These are phyloP conservation scores for Chlorociboria aeruginascens DNA, from an alignment of 495 filamentous ascomycete genomes.

Conservation along the genomic window DNA sequence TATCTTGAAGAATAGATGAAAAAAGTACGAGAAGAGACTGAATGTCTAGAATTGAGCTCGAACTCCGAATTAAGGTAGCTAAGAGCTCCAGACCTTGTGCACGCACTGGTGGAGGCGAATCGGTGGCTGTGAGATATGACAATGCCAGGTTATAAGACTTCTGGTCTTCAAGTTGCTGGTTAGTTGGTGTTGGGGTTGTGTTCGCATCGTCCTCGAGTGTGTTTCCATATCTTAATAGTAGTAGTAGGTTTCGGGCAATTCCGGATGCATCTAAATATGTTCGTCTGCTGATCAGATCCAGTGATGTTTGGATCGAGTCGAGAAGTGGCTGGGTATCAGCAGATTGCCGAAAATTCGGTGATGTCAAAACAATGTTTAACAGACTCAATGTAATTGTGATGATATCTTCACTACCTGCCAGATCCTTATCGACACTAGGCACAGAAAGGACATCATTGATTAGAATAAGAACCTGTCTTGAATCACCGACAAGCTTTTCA, in stretches of 20 bases:
- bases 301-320: conserved; percentile 36
- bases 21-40: conserved; percentile 54
- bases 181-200: conserved; percentile 20
- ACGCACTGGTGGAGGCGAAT: conserved; percentile 63
- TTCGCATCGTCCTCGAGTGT: conserved; percentile 2
- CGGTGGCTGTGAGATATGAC: conserved; percentile 51
- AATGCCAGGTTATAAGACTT: conserved; percentile 62
- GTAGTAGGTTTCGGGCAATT: conserved; percentile 44
- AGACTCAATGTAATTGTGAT: conserved; percentile 51
- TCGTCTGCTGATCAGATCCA: conserved; percentile 30
- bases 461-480: conserved; percentile 49
- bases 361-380: conserved; percentile 53
- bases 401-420: conserved; percentile 33
- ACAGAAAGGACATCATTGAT: conserved; percentile 43
- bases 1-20: conserved; percentile 52
- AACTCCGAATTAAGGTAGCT: conserved; percentile 45
- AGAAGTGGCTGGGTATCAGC: conserved; percentile 33
- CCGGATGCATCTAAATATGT: conserved; percentile 25
- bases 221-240: conserved; percentile 41
- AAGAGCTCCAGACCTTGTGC: conserved; percentile 67
- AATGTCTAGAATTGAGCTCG: conserved; percentile 58
- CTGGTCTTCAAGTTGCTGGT: conserved; percentile 46
- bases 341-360: conserved; percentile 44
- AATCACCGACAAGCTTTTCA: conserved; percentile 52
- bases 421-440: conserved; percentile 8